Percentiles rank a stretch among this genome's conserved stretches.
phyloP scores from a whole-genome alignment of 2,329 filamentous ascomycete genomes.

The Arthrinium phaeospermum region DNA sequence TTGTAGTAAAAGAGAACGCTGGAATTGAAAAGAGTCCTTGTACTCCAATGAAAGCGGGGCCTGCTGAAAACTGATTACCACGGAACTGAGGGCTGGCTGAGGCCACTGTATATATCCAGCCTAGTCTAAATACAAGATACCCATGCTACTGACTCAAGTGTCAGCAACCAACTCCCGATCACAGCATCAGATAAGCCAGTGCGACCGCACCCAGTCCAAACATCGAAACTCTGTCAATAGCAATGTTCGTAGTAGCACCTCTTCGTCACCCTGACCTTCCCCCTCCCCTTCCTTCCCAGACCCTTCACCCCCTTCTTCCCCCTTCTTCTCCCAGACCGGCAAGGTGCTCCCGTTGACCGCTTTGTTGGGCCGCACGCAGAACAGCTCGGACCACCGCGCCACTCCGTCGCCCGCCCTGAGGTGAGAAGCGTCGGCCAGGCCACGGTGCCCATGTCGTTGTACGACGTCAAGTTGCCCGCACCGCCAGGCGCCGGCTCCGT shows the following conservation, averaged over 20 bases:
- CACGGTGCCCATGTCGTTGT: slow-evolving; percentile 5
- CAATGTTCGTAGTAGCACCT: neutral
- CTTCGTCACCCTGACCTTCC: neutral
- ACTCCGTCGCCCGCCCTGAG: accelerated
- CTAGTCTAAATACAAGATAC: neutral
- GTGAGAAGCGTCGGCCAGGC: slow-evolving; percentile 7
- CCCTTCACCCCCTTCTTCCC: neutral
- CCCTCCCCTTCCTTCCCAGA: neutral
- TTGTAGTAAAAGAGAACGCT: neutral
- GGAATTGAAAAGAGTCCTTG: neutral
- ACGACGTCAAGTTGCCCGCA: neutral
- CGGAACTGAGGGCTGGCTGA: neutral
- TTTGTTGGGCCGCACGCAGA: neutral
- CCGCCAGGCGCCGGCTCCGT: neutral
- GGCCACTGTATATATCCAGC: neutral
- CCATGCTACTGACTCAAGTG: neutral
- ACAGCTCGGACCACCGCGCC: neutral
- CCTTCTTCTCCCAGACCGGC: slow-evolving; percentile 4
- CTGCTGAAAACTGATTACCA: neutral
- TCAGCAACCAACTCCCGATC: neutral
- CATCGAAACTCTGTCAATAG: neutral
- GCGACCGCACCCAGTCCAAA: neutral
- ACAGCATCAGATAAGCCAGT: neutral
- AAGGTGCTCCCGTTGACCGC: neutral
- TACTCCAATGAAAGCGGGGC: neutral